Conservation (phyloP, 108 stramenopile genomes). For the Pseudonitzschia multiseries region DNA sequence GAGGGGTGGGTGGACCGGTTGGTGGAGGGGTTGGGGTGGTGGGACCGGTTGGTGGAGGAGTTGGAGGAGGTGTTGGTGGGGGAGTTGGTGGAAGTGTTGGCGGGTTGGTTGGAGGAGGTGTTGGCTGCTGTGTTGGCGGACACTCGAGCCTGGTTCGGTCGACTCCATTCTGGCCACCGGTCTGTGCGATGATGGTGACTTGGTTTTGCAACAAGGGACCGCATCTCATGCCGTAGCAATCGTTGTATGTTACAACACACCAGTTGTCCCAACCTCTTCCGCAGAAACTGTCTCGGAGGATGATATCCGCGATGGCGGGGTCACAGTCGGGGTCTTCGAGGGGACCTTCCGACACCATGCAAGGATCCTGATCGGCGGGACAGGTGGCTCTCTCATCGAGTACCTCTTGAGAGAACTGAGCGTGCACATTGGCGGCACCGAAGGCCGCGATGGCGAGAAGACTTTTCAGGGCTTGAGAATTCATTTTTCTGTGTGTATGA, state of each 20-base stretch:
- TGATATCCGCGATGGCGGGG: background rate
- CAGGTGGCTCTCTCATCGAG: background rate
- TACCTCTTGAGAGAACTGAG: background rate
- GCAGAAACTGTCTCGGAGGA: constrained; percentile 1
- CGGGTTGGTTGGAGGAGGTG: background rate
- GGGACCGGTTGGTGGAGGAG: background rate
- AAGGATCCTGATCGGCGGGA: background rate
- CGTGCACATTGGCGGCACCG: background rate
- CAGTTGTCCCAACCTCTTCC: constrained; percentile 6
- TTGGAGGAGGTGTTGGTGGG: background rate
- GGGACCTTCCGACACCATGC: background rate
- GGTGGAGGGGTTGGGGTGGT: background rate
- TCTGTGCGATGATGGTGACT: background rate
- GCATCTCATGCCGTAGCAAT: background rate
- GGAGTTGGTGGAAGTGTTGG: background rate
- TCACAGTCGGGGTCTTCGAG: background rate
- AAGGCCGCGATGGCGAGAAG: background rate
- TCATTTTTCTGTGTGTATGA: background rate
- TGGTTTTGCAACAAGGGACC: background rate
- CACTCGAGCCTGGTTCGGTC: background rate
- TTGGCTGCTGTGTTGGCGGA: background rate
- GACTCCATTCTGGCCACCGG: background rate
- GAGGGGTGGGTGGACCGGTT: background rate
- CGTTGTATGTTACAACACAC: constrained; percentile 8
- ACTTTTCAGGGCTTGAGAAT: background rate